These are phyloP conservation scores for Apiospora malaysiana DNA, from an alignment of 2,329 filamentous ascomycete species.

Conservation along the genomic window DNA sequence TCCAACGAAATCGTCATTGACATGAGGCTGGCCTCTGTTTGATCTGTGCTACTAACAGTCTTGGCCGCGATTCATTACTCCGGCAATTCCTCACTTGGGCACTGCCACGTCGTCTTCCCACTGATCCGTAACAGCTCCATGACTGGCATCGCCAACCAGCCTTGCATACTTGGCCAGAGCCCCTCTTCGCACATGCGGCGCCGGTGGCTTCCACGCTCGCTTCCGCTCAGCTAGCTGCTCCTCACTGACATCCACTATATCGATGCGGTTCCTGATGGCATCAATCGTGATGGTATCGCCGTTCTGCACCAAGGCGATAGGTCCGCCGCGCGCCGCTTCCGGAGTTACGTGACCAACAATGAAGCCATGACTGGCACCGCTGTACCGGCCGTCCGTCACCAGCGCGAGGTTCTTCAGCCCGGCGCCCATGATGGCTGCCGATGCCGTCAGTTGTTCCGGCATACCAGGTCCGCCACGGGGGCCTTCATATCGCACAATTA, in stretches of 20 bases:
- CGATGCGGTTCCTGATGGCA: constrained; percentile 79
- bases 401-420: constrained; percentile 86
- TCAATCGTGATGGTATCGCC: constrained; percentile 89
- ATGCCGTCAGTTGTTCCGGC: constrained; percentile 92
- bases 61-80: constrained; percentile 11
- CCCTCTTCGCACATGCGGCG: constrained; percentile 77
- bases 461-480: constrained; percentile 94
- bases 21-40: not conserved
- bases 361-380: constrained; percentile 74
- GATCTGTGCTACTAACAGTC: not conserved
- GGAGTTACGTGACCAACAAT: constrained; percentile 84
- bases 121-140: constrained; percentile 87
- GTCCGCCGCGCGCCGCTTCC: constrained; percentile 87
- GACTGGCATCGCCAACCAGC: constrained; percentile 88
- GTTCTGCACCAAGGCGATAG: constrained; percentile 80
- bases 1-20: not conserved
- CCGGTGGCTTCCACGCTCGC: constrained; percentile 73
- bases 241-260: constrained; percentile 65
- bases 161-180: constrained; percentile 88
- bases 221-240: constrained; percentile 71
- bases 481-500: constrained; percentile 92
- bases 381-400: constrained; percentile 91
- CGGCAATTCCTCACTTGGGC: constrained; percentile 15
- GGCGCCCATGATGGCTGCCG: constrained; percentile 91
- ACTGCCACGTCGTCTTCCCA: constrained; percentile 41